Base-by-base conservation (phyloP, 169 alveolate genomes). In the Eimeria mitis region DNA sequence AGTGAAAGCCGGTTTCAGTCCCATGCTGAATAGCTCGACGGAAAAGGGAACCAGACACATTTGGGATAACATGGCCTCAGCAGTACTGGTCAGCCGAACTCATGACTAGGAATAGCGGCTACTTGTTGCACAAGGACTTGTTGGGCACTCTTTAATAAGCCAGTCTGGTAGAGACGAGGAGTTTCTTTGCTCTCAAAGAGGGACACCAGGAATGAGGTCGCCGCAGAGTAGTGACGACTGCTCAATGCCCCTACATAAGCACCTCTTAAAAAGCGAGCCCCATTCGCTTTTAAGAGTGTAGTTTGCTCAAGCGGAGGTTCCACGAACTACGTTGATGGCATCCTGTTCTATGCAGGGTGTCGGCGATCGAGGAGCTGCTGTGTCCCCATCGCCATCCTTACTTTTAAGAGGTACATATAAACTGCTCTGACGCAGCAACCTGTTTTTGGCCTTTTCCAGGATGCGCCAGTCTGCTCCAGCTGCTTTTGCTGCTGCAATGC, bases 381-480 rank as follows among this genome's bases (percentile, higher is more conserved):
- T 83, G 71, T 5, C 42, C 75, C n/a, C 31, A 34, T 81, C 89
- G 34, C 13, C 75, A 25, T 83, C 52, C 25, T 83, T n/a, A 37
- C 14, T 34, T 19, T 6, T 54, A 54, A 34, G 78, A 25, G 65
- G 92, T 2, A 44, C 11, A 25, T 49, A 2, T 16, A 87, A 21
- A 31, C 81, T 87, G 79, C 92, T 87, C 28, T 63, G 83, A 16
- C 44, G 78, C 44, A 59, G 52, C 92, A 87, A 25, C 49, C 92
- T 87, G 44, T 63, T 49, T 63, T 49, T 87, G 42, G 92, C 81
- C 59, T 7, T 42, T 87, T 87, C 92, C 23, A 87, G 61, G 19
- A 87, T 61, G 81, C 92, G 65, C 92, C 92, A 87, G 47, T 87
- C 92, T 63, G 92, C 59, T 37, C 92, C 92, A 40, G 76, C 83